Evolutionary conservation across 106 monocot genomes (phyloP).

Genomic region (Apostasia ramifera): DNA sequence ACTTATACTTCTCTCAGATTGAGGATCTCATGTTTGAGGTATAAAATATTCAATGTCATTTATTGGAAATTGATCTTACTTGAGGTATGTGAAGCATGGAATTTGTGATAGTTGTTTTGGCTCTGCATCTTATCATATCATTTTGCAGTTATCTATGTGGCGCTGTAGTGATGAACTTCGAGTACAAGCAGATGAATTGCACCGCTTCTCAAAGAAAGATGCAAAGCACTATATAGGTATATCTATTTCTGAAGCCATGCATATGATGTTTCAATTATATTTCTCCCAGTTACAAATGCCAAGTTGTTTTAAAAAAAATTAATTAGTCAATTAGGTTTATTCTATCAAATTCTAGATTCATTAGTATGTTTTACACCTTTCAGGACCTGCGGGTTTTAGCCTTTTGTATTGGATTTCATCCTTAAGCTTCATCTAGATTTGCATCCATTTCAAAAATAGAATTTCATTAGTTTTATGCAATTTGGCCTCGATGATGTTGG

Average conservation of each 20-base stretch:
- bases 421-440: too few relatives aligned
- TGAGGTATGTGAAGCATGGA: not conserved
- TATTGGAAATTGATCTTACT: not conserved
- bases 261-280: not conserved
- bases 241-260: not conserved
- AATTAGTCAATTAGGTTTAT: too few relatives aligned
- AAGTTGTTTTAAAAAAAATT: too few relatives aligned
- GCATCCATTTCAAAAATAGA: too few relatives aligned
- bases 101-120: not conserved
- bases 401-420: too few relatives aligned
- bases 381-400: too few relatives aligned
- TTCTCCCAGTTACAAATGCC: not conserved
- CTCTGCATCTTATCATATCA: not conserved
- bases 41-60: conserved; percentile 3
- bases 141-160: conserved; percentile 25
- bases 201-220: conserved; percentile 21
- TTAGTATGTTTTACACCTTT: too few relatives aligned
- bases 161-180: conserved; percentile 24
- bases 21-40: conserved; percentile 96
- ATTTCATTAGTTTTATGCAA: too few relatives aligned
- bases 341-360: too few relatives aligned
- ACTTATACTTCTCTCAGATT: conserved; percentile 80
- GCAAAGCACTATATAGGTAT: conserved; percentile 33
- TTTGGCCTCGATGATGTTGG: too few relatives aligned
- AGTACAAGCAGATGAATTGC: conserved; percentile 16